Base-by-base conservation (phyloP, 1,284 basidiomycete species). In the Leccinum colubrinum region DNA sequence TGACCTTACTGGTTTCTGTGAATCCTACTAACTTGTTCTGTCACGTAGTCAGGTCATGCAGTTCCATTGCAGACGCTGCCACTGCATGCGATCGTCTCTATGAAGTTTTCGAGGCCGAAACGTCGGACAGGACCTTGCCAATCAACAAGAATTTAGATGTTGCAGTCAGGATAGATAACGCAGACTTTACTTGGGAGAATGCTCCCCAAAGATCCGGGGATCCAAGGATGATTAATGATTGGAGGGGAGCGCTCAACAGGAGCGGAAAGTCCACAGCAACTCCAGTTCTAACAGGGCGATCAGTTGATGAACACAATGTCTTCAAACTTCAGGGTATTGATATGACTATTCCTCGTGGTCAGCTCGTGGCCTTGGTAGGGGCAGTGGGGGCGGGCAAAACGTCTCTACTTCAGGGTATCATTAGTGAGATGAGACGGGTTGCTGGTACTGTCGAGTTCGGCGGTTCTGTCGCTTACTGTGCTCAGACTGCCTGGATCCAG, bases 161-260 rank as follows among this genome's bases (percentile, higher is more conserved):
- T 46, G 94, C 92, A 2, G 70, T 96, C 62, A 79, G 82, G 59
- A 83, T 92, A 55, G 77, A 84, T 46, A 78, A 82, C 60, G 93
- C 86, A 5, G 84, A 86, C 11, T 96, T 96, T 73, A 86, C 86
- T 0, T 97, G 95, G 94, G 94, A 97, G 20, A 22, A 22, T 83
- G 85, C 4, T 86, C 89, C 55, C 79, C 85, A 50, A 78, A 85
- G 22, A 56, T 65, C 68, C 5, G 79, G 77, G 56, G 74, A 72
- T 55, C 71, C 68, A 9, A 77, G 76, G 62, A 72, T 68, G 57
- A 64, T 52, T 4, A n/a, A 22, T 20, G 55, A 15, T n/a, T 58
- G 20, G 53, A 56, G 1, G 41, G 63, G 53, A 15, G 50, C 12
- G 33, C 4, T n/a, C 41, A 8, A n/a, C n/a, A 17, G 0, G n/a